phyloP scores from a whole-genome alignment of 2,329 filamentous ascomycete genomes.

The Bisporella sp. region DNA sequence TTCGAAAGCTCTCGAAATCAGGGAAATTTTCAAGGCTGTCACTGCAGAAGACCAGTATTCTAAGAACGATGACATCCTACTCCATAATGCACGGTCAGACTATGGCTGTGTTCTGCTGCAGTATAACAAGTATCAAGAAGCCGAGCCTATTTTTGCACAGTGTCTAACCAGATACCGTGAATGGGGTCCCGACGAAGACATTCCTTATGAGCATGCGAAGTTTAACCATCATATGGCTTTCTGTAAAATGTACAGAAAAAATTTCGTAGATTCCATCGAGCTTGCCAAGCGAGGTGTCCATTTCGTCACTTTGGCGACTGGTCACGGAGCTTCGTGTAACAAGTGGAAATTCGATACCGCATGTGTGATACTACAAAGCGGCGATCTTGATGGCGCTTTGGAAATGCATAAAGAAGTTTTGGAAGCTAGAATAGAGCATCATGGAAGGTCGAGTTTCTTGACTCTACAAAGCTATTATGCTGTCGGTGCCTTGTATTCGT shows the following conservation, averaged over 20 bases:
- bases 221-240: constrained; percentile 15
- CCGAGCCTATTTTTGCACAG: constrained; percentile 9
- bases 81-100: constrained; percentile 12
- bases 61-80: constrained; percentile 5
- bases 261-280: constrained; percentile 9
- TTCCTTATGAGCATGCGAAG: constrained; percentile 12
- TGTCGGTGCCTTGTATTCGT: constrained; percentile 9
- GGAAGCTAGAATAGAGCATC: constrained; percentile 3
- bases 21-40: background rate
- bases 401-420: constrained; percentile 12
- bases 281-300: constrained; percentile 9
- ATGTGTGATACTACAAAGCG: constrained; percentile 14
- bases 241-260: constrained; percentile 13
- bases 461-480: constrained; percentile 17
- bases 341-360: constrained; percentile 15
- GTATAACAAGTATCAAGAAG: constrained; percentile 10
- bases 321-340: constrained; percentile 4
- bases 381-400: constrained; percentile 8
- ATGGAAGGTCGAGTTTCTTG: constrained; percentile 11
- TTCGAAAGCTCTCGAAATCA: constrained; percentile 10
- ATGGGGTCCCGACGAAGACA: constrained; percentile 6
- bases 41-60: background rate
- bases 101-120: constrained; percentile 13
- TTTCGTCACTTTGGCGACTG: constrained; percentile 5
- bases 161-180: constrained; percentile 6